Base-by-base conservation (phyloP, 805 yeast species). In the Metschnikowia reukaufii region DNA sequence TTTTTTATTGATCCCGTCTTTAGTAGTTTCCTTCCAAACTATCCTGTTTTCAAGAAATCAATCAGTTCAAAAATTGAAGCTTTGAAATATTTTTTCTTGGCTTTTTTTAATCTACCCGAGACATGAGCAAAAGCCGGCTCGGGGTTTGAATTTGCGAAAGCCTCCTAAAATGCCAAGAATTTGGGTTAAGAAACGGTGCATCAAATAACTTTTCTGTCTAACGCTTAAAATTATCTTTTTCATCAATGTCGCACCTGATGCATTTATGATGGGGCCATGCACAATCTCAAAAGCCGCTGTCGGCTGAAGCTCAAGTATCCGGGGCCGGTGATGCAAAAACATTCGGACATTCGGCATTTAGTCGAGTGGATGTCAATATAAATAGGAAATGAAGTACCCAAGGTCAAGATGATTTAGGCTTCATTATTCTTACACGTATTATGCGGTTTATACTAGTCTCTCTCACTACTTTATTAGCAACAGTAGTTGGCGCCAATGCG, bases 371-470 rank as follows among this genome's bases (percentile, higher is more conserved):
- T n/a, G n/a, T n/a, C n/a, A 4, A 25, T 25, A 25, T 25, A 25
- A 25, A 25, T 25, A 25, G 12, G n/a, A n/a, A n/a, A n/a, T n/a
- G n/a, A n/a, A n/a, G n/a, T n/a, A n/a, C n/a, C n/a, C n/a, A n/a
- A n/a, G n/a, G n/a, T n/a, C n/a, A n/a, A n/a, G n/a, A n/a, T n/a
- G n/a, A n/a, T n/a, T n/a, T n/a, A n/a, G n/a, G n/a, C n/a, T n/a
- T n/a, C n/a, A n/a, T n/a, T n/a, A n/a, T n/a, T n/a, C n/a, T 30
- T 9, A 20, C 20, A 9, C 27, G 17, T 12, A 19, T 1, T 31
- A 49, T 49, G 50, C 43, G 27, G 21, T 9, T 35, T 37, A 39
- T 39, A 19, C 10, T 49, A 20, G 40, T 49, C 43, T 35, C 50
- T 12, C 43, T 46, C 41, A 47, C 48, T 43, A 23, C 48, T 7